Evolutionary conservation across 208 protist species (phyloP).

Genomic region (Histomonas meleagridis): DNA sequence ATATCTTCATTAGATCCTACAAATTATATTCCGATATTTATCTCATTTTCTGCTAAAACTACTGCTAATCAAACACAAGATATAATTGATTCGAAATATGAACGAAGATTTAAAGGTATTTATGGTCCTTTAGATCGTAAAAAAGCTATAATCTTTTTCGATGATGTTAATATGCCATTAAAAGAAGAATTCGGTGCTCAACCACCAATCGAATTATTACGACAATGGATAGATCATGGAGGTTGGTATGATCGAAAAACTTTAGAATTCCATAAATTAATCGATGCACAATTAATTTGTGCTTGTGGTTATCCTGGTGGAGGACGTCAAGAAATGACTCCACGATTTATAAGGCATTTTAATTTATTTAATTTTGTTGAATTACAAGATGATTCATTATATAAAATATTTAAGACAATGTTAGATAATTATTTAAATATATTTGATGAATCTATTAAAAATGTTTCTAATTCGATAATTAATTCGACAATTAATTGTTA

Average conservation of each 20-base stretch:
- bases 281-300: conserved; percentile 74
- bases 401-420: conserved; percentile 80
- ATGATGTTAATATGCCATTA: conserved; percentile 95
- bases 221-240: conserved; percentile 89
- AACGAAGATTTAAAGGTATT: conserved; percentile 71
- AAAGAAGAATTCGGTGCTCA: conserved; percentile 90
- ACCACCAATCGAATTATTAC: conserved; percentile 88
- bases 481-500: conserved; percentile 81
- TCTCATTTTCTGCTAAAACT: conserved; percentile 90
- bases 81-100: conserved; percentile 85
- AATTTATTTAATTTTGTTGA: conserved; percentile 87
- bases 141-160: conserved; percentile 82
- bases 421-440: conserved; percentile 71
- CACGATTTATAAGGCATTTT: conserved; percentile 88
- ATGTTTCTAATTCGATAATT: conserved; percentile 60
- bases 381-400: conserved; percentile 76
- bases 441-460: conserved; percentile 67
- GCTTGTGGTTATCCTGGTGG: conserved; percentile 89
- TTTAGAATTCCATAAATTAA: conserved; percentile 74
- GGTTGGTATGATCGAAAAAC: conserved; percentile 80
- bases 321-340: conserved; percentile 78
- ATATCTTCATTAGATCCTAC: conserved; percentile 69
- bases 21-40: conserved; percentile 77
- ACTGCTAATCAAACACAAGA: conserved; percentile 86
- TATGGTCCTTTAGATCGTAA: conserved; percentile 87